phyloP scores from a whole-genome alignment of 495 filamentous ascomycete genomes.

The Thermochaetoides thermophila region DNA sequence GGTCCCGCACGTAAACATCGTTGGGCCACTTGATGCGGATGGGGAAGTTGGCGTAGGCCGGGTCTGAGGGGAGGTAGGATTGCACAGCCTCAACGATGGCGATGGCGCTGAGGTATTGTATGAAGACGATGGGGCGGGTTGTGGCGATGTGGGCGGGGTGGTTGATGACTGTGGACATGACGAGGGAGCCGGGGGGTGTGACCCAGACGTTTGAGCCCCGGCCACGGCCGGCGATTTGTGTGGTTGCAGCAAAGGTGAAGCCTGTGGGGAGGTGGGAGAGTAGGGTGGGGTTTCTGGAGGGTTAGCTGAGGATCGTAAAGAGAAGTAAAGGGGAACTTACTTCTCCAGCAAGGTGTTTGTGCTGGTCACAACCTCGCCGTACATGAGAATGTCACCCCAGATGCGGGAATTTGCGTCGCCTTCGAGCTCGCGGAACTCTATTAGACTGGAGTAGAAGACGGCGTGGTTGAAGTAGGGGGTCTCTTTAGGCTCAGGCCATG shows the following conservation, averaged over 20 bases:
- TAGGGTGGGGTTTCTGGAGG: constrained; percentile 56
- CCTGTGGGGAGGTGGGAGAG: constrained; percentile 65
- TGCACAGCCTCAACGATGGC: constrained; percentile 82
- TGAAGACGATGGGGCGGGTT: constrained; percentile 75
- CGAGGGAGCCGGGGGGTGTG: constrained; percentile 69
- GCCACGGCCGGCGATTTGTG: constrained; percentile 81
- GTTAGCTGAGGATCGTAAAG: background rate
- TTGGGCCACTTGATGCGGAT: constrained; percentile 96
- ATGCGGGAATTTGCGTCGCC: constrained; percentile 34
- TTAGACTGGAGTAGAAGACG: constrained; percentile 60
- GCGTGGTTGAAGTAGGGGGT: constrained; percentile 85
- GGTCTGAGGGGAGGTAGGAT: constrained; percentile 61
- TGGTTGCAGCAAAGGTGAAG: constrained; percentile 80
- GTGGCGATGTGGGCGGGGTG: constrained; percentile 57
- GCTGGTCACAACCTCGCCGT: constrained; percentile 86
- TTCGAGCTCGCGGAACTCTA: constrained; percentile 43
- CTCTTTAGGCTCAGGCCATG: constrained; percentile 54
- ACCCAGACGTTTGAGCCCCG: constrained; percentile 92
- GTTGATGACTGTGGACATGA: constrained; percentile 75
- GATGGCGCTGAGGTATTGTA: constrained; percentile 84
- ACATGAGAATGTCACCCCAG: constrained; percentile 73
- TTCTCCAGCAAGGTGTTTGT: constrained; percentile 94
- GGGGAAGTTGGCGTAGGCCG: constrained; percentile 50
- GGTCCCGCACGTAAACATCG: constrained; percentile 75
- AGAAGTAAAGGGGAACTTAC: constrained; percentile 25